Evolutionary conservation across 1,284 basidiomycete species (phyloP), one percentile per base, ranked within the genome.

Genomic region (Sanghuangporus baumii): DNA sequence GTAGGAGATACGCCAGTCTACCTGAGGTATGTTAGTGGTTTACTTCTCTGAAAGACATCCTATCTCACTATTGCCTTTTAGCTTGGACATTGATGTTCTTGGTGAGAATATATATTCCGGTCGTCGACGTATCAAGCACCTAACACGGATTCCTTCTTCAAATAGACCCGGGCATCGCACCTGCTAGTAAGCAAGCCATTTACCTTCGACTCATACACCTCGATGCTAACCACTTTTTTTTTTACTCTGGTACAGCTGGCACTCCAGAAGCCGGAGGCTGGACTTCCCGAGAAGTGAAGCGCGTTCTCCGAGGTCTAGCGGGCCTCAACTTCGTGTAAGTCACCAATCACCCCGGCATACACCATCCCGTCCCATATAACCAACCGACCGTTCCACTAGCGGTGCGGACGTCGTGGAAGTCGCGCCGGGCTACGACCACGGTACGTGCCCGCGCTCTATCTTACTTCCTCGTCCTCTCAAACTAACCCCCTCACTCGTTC

Each of bases 181-280:
- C 91, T 60, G 90, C 84, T 7, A 92, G 88, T 89, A 69, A n/a
- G n/a, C n/a, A n/a, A n/a, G n/a, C n/a, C n/a, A n/a, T n/a, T n/a
- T n/a, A n/a, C n/a, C n/a, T n/a, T n/a, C n/a, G n/a, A n/a, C n/a
- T n/a, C n/a, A n/a, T n/a, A n/a, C n/a, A n/a, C n/a, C n/a, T n/a
- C n/a, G n/a, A n/a, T n/a, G n/a, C n/a, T n/a, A n/a, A n/a, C n/a
- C n/a, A n/a, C n/a, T n/a, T n/a, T n/a, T n/a, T n/a, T n/a, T n/a
- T n/a, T n/a, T n/a, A n/a, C n/a, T n/a, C n/a, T n/a, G 46, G 6
- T 23, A 14, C 66, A 88, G 88, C 89, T 65, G 90, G 91, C n/a
- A 93, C 91, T 2, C 91, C 90, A 6, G 91, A 93, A 73, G 82
- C 86, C 16, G 91, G 91, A 46, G 89, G 89, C 12, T 91, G 88